Percentiles rank a stretch among this genome's conserved stretches.
phyloP scores from a whole-genome alignment of 441 rosid species.

The Daphne laureola region DNA sequence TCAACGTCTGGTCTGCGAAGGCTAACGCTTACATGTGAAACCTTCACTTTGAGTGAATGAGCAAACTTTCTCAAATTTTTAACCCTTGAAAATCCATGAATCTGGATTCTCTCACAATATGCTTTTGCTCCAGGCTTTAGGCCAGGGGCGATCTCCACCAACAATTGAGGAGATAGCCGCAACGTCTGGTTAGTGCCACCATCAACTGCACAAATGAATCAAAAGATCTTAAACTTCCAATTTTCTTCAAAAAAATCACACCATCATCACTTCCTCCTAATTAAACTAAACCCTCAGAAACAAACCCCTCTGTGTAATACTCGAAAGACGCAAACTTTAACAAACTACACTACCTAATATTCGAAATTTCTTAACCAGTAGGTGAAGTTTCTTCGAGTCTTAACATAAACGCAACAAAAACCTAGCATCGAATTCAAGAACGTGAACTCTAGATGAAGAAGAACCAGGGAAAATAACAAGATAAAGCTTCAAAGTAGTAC shows the following conservation, averaged over 20 bases:
- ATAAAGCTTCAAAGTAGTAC: constrained; percentile 26
- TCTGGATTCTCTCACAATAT: constrained; percentile 63
- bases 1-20: constrained; percentile 35
- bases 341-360: too few relatives aligned
- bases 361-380: too few relatives aligned
- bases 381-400: background rate
- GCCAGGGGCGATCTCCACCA: constrained; percentile 64
- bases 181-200: constrained; percentile 33
- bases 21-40: constrained; percentile 31
- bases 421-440: constrained; percentile 20
- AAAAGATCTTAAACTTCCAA: background rate
- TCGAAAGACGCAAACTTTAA: background rate
- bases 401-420: constrained; percentile 13
- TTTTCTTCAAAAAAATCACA: too few relatives aligned
- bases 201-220: constrained; percentile 38
- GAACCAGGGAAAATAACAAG: background rate
- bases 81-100: constrained; percentile 56
- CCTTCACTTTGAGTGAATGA: constrained; percentile 53
- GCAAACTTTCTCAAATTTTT: constrained; percentile 53
- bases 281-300: background rate
- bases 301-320: background rate
- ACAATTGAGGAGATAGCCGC: constrained; percentile 39
- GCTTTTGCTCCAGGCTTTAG: constrained; percentile 38
- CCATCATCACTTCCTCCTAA: background rate
- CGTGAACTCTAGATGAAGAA: background rate